These are phyloP conservation scores for Mortierella sp. DNA, from an alignment of 371 early-diverging fungal species.

Conservation along the genomic window DNA sequence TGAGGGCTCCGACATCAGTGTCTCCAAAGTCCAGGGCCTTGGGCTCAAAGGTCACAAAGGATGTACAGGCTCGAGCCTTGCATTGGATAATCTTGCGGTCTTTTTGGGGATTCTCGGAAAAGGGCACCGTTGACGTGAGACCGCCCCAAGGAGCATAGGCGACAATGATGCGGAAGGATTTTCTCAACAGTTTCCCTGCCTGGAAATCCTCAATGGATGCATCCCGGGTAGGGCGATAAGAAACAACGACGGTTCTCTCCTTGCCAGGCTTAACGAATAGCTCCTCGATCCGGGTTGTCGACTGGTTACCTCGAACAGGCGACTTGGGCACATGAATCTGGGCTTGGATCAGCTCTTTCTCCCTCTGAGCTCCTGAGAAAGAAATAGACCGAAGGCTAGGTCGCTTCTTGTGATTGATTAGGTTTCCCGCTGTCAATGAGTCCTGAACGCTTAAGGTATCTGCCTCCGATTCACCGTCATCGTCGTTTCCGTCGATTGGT, in stretches of 20 bases:
- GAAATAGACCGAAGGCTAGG: conserved; percentile 49
- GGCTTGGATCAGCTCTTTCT: conserved; percentile 39
- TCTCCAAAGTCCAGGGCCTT: conserved; percentile 92
- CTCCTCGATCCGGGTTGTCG: conserved; percentile 86
- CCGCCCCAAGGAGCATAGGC: conserved; percentile 70
- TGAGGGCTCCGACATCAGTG: conserved; percentile 94
- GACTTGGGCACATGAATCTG: conserved; percentile 53
- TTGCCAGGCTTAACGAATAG: conserved; percentile 87
- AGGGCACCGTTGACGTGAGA: conserved; percentile 32
- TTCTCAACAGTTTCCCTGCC: conserved; percentile 81
- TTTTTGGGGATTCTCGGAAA: conserved; percentile 65
- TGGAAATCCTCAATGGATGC: conserved; percentile 69
- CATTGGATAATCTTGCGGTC: conserved; percentile 93
- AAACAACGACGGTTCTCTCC: conserved; percentile 86
- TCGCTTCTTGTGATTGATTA: conserved; percentile 39
- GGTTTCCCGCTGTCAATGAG: conserved; percentile 34
- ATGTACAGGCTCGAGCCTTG: conserved; percentile 92
- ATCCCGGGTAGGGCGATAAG: conserved; percentile 82
- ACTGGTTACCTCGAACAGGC: conserved; percentile 60
- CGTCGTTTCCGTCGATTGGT: conserved; percentile 30
- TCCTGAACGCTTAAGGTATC: conserved; percentile 41
- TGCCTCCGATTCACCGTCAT: conserved; percentile 37
- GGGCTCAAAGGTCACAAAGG: conserved; percentile 91
- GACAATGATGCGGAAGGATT: conserved; percentile 85
- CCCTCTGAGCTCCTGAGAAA: conserved; percentile 46